Base-by-base conservation (phyloP, 176 grass and related monocot genomes). In the Lolium rigidum region DNA sequence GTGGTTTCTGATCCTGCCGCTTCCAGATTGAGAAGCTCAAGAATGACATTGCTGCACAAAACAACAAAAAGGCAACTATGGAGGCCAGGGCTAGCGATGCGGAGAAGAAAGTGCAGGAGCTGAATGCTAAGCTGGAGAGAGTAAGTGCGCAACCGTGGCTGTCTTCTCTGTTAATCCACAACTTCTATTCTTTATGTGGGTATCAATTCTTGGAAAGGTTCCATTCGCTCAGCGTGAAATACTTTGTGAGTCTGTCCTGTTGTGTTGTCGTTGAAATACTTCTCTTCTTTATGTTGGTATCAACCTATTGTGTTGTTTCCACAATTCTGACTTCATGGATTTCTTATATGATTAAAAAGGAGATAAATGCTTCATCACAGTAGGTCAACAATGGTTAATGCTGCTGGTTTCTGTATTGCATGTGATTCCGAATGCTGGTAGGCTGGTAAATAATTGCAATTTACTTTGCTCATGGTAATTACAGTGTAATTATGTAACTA, bases 1-100 rank as follows among this genome's bases (percentile, higher is more conserved):
- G 56, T 44, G 63, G 25, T 66, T 78, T 56, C 78, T 86, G 17
- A 81, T 72, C 31, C 51, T 70, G 16, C 15, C 6, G 62, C 79
- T 77, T 82, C 25, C 76, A 99, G 94, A 87, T 90, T 16, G 88
- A 88, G 47, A 89, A 83, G 80, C 87, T 96, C 49, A 94, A 75
- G 87, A 92, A 88, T 26, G 90, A 93, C 69, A 81, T 99, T 18
- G 35, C 74, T 51, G 80, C 77, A 10, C 85, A 96, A 68, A 81
- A 88, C 28, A 86, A 2, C 4, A 93, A 87, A 84, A 94, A 82
- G 63, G 67, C 69, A 86, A 78, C 70, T 57, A 81, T 96, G 79
- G 89, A 91, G 59, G 79, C 87, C 79, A 91, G 73, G 65, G 81
- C 86, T 56, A 61, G 76, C 3, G 80, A 89, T 55, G 80, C 94